phyloP scores from a whole-genome alignment of 257 asterid species.

The Solanum sitiens region DNA sequence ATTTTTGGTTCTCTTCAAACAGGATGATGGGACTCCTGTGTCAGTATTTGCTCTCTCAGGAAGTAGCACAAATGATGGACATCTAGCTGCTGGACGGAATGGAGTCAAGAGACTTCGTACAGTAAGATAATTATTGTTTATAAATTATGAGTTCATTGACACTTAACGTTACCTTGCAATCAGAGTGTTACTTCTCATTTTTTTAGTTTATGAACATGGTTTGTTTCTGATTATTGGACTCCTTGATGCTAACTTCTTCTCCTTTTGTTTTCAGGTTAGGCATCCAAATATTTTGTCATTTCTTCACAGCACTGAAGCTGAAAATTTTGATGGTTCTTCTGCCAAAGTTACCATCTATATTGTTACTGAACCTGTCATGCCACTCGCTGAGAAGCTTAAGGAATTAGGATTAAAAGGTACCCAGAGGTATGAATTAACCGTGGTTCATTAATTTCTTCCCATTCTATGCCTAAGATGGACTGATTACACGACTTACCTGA shows the following conservation, averaged over 20 bases:
- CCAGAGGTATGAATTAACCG: slow-evolving; percentile 50
- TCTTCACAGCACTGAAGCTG: slow-evolving; percentile 92
- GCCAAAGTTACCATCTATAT: slow-evolving; percentile 79
- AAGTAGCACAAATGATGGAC: slow-evolving; percentile 75
- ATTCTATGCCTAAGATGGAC: background rate
- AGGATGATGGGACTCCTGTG: slow-evolving; percentile 97
- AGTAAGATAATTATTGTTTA: slow-evolving; percentile 33
- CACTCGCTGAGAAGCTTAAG: slow-evolving; percentile 89
- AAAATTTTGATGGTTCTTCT: slow-evolving; percentile 65
- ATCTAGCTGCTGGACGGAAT: slow-evolving; percentile 92
- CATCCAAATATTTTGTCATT: slow-evolving; percentile 97
- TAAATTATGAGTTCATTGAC: background rate
- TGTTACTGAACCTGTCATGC: slow-evolving; percentile 97
- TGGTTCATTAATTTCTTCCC: slow-evolving; percentile 3
- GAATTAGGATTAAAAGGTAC: slow-evolving; percentile 82
- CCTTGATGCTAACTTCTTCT: background rate
- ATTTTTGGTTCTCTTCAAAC: slow-evolving; percentile 5
- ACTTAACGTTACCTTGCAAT: background rate
- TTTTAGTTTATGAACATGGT: background rate
- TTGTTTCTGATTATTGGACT: background rate
- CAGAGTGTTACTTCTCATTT: background rate
- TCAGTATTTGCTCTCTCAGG: slow-evolving; percentile 93
- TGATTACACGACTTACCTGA: background rate
- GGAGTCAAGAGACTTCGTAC: slow-evolving; percentile 99
- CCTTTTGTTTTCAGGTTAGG: slow-evolving; percentile 57